These are phyloP conservation scores for Fusarium sp. DNA, from an alignment of 2,329 filamentous ascomycete genomes.

Conservation along the genomic window DNA sequence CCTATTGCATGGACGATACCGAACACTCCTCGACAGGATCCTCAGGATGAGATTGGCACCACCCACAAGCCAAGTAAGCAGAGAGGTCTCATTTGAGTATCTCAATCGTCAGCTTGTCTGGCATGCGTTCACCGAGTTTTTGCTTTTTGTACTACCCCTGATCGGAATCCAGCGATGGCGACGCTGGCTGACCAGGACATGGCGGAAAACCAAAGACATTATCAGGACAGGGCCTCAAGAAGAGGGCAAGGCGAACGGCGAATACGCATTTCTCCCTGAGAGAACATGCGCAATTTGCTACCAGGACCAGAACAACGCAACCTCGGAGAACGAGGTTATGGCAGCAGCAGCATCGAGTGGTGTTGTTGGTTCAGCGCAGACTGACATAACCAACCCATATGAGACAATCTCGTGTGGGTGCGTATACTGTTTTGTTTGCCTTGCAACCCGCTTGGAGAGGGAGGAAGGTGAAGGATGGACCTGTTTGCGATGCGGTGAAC, in stretches of 20 bases:
- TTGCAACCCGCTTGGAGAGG: slow-evolving; percentile 89
- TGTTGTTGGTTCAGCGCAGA: slow-evolving; percentile 87
- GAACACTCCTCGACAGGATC: slow-evolving; percentile 88
- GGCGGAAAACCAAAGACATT: slow-evolving; percentile 81
- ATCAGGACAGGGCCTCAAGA: slow-evolving; percentile 64
- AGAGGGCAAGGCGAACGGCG: slow-evolving; percentile 72
- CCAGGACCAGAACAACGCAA: slow-evolving; percentile 83
- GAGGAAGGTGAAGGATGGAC: slow-evolving; percentile 96
- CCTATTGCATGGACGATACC: slow-evolving; percentile 88
- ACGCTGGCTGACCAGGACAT: slow-evolving; percentile 87
- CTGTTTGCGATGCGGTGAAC: slow-evolving; percentile 88
- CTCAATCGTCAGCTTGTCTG: slow-evolving; percentile 97
- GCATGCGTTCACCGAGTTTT: slow-evolving; percentile 99
- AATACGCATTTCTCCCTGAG: slow-evolving; percentile 88
- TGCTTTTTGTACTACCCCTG: slow-evolving; percentile 97
- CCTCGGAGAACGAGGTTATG: slow-evolving; percentile 81
- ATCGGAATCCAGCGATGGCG: slow-evolving; percentile 95
- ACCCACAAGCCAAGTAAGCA: slow-evolving; percentile 84
- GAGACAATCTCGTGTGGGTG: slow-evolving; percentile 90
- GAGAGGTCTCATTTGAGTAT: slow-evolving; percentile 97
- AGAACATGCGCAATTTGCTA: slow-evolving; percentile 98
- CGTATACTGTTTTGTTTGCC: slow-evolving; percentile 95
- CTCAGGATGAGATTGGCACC: slow-evolving; percentile 88
- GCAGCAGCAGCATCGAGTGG: slow-evolving; percentile 78
- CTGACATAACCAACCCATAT: slow-evolving; percentile 96